Conservation (phyloP, 2,329 filamentous ascomycete species). For the Penicillium sp. region DNA sequence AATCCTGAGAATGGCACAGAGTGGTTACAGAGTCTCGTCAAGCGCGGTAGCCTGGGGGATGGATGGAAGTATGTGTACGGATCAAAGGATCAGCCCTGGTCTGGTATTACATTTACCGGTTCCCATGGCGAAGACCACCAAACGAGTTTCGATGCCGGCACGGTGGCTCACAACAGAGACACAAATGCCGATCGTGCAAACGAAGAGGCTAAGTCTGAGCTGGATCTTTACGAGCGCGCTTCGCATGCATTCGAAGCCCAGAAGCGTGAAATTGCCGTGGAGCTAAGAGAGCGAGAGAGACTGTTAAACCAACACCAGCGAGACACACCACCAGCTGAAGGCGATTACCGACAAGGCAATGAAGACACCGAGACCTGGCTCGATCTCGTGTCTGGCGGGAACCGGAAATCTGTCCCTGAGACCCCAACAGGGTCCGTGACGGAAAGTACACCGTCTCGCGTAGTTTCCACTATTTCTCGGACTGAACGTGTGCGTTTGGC, state of each 20-base stretch:
- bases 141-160: no score
- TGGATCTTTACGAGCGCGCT: constrained; percentile 54
- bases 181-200: no score
- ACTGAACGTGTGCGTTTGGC: constrained; percentile 55
- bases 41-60: constrained; percentile 43
- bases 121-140: constrained; percentile 11
- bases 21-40: constrained; percentile 42
- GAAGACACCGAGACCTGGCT: constrained; percentile 29
- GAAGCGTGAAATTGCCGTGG: constrained; percentile 34
- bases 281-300: no score
- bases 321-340: constrained; percentile 2
- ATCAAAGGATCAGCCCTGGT: constrained; percentile 22
- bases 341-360: constrained; percentile 9
- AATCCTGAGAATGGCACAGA: constrained; percentile 32
- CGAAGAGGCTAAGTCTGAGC: constrained; percentile 46
- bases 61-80: constrained; percentile 36
- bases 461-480: constrained; percentile 57
- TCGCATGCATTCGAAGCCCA: constrained; percentile 38
- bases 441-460: constrained; percentile 17
- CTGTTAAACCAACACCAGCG: no score
- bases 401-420: constrained; percentile 25
- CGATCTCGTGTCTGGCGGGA: constrained; percentile 27
- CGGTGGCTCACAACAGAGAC: no score
- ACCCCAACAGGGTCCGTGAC: constrained; percentile 3
- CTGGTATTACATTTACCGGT: constrained; percentile 23